Evolutionary conservation across 768 basidiomycete genomes (phyloP).

Genomic region (Lyophyllum decastes): DNA sequence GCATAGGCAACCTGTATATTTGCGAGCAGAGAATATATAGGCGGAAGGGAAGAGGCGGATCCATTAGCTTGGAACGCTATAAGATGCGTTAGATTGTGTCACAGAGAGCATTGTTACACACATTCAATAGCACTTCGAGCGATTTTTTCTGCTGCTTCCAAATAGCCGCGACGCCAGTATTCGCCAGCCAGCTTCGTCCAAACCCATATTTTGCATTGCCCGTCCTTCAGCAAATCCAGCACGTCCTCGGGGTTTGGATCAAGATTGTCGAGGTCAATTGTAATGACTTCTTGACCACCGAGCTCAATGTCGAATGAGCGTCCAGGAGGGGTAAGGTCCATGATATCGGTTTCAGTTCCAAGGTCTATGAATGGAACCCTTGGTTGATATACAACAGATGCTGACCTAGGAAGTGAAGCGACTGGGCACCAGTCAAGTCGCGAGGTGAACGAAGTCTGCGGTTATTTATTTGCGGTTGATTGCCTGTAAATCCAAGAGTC

Average conservation of each 20-base stretch:
- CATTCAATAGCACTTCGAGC: slow-evolving; percentile 66
- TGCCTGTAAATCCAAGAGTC: too few relatives aligned
- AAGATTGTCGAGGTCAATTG: slow-evolving; percentile 86
- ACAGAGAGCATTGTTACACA: slow-evolving; percentile 25
- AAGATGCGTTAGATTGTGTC: slow-evolving; percentile 16
- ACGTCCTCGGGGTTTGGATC: slow-evolving; percentile 79
- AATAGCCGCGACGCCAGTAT: slow-evolving; percentile 80
- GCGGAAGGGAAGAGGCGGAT: slow-evolving; percentile 54
- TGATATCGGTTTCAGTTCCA: slow-evolving; percentile 11
- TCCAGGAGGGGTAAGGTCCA: slow-evolving; percentile 38
- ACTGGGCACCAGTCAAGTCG: background rate
- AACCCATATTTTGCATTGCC: slow-evolving; percentile 68
- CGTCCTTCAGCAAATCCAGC: slow-evolving; percentile 69
- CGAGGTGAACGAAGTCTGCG: background rate
- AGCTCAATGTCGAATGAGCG: slow-evolving; percentile 77
- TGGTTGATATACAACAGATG: background rate
- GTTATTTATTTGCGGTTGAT: too few relatives aligned
- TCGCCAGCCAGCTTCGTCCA: slow-evolving; percentile 87
- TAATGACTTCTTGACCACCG: slow-evolving; percentile 82
- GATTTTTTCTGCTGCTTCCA: slow-evolving; percentile 78
- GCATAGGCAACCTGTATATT: slow-evolving; percentile 84
- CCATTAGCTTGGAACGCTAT: slow-evolving; percentile 56
- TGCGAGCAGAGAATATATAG: slow-evolving; percentile 80
- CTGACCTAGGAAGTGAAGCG: background rate
- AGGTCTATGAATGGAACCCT: background rate